Conservation (phyloP, 2,329 filamentous ascomycete species). For the Periconia macrospinosa region DNA sequence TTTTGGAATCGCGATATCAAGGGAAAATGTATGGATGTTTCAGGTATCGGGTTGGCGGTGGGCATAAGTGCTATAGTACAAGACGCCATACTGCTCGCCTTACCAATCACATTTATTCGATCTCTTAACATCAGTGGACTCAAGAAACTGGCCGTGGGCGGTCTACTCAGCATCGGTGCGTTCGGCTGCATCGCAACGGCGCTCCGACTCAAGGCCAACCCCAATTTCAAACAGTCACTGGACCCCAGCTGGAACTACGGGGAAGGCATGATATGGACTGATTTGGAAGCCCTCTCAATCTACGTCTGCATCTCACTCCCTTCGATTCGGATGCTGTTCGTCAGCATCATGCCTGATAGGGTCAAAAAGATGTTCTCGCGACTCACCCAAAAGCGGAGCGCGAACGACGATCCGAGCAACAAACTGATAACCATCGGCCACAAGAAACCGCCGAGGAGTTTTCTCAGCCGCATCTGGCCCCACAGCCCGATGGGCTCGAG, state of each 20-base stretch:
- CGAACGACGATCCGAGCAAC: neutral
- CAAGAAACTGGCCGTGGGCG: constrained; percentile 23
- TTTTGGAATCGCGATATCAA: constrained; percentile 31
- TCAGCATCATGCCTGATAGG: constrained; percentile 12
- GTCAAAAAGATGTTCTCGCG: neutral
- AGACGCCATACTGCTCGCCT: constrained; percentile 25
- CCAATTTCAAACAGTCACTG: constrained; percentile 22
- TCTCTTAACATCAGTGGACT: constrained; percentile 24
- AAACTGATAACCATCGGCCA: neutral
- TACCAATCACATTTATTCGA: constrained; percentile 25
- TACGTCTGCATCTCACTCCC: constrained; percentile 29
- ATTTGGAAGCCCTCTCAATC: constrained; percentile 23
- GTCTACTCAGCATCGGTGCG: constrained; percentile 31
- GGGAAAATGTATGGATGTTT: constrained; percentile 26
- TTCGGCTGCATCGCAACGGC: constrained; percentile 32
- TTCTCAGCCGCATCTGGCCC: neutral
- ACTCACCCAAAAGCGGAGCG: neutral
- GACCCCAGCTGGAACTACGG: constrained; percentile 33
- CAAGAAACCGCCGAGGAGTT: neutral
- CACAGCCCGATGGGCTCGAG: neutral
- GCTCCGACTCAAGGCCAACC: constrained; percentile 23
- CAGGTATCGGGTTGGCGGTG: constrained; percentile 23
- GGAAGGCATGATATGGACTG: constrained; percentile 26
- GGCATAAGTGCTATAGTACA: constrained; percentile 24
- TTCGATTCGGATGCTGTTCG: constrained; percentile 23